Conservation (phyloP, 345 rosid genomes). For the Murraya koenigii region DNA sequence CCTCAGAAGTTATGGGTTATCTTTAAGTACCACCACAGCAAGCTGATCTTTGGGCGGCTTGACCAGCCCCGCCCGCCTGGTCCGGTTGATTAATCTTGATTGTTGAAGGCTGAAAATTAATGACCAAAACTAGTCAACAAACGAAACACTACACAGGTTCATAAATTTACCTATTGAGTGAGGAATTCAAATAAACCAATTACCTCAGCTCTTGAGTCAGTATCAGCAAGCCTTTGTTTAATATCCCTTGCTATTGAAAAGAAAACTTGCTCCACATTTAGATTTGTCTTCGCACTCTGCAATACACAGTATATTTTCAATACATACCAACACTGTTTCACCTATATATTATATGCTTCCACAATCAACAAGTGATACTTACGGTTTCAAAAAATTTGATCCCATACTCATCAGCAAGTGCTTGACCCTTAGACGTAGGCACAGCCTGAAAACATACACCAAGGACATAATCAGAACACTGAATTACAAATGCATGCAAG, state of each 20-base stretch:
- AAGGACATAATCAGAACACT: background rate
- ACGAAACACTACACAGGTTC: background rate
- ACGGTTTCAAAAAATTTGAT: conserved; percentile 97
- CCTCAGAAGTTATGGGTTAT: background rate
- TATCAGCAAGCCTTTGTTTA: conserved; percentile 86
- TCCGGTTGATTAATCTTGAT: conserved; percentile 71
- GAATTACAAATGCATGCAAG: background rate
- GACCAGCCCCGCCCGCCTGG: conserved; percentile 57
- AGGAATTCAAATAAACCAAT: background rate
- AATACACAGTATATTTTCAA: conserved; percentile 23
- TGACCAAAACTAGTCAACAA: background rate
- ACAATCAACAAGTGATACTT: conserved; percentile 24
- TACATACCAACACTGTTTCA: background rate
- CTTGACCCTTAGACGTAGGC: conserved; percentile 95
- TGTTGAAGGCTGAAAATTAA: conserved; percentile 58
- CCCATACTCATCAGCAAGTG: conserved; percentile 98
- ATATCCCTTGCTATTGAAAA: conserved; percentile 92
- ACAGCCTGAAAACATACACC: conserved; percentile 57
- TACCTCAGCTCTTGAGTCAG: conserved; percentile 81
- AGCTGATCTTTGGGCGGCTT: conserved; percentile 68
- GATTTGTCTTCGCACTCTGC: conserved; percentile 97
- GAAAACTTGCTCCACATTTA: conserved; percentile 92
- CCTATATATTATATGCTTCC: background rate
- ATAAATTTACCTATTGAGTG: background rate
- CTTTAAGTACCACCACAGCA: conserved; percentile 72